A percentile compares a stretch with the other conserved stretches of the same genome.
phyloP scores from a whole-genome alignment of 306 rosid species.

The Herpetospermum pedunculosum region DNA sequence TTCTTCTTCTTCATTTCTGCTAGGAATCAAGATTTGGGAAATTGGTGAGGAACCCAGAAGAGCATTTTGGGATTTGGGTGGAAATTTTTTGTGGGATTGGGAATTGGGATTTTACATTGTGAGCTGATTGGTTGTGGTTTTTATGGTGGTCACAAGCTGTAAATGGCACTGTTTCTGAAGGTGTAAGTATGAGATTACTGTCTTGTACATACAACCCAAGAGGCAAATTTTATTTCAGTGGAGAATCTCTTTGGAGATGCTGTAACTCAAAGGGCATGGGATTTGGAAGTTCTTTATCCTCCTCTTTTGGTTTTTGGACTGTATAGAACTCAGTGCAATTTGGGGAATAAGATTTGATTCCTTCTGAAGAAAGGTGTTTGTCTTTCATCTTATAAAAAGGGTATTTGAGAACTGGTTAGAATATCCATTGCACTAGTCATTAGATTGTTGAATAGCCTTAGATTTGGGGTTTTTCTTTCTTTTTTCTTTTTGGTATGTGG shows the following conservation, averaged over 20 bases:
- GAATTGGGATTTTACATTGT: background rate
- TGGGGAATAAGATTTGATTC: background rate
- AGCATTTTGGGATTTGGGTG: background rate
- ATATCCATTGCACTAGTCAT: constrained; percentile 8
- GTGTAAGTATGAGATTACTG: background rate
- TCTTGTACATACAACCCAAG: background rate
- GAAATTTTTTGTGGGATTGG: background rate
- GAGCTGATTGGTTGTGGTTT: background rate
- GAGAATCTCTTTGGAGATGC: constrained; percentile 7
- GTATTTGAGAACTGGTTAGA: background rate
- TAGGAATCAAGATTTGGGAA: constrained; percentile 15
- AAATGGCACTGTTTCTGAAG: background rate
- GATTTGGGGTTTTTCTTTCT: constrained; percentile 2
- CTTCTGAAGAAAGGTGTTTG: background rate
- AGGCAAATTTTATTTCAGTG: background rate
- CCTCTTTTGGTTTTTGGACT: background rate
- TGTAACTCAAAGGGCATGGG: background rate
- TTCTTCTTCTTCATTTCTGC: constrained; percentile 13
- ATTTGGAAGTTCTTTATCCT: background rate
- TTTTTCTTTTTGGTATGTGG: background rate
- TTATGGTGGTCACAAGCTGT: background rate
- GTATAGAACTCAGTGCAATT: background rate
- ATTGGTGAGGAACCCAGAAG: constrained; percentile 2
- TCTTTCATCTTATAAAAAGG: background rate
- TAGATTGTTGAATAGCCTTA: constrained; percentile 3